Conservation (phyloP, 495 filamentous ascomycete genomes). For the Entonaema liquescens region DNA sequence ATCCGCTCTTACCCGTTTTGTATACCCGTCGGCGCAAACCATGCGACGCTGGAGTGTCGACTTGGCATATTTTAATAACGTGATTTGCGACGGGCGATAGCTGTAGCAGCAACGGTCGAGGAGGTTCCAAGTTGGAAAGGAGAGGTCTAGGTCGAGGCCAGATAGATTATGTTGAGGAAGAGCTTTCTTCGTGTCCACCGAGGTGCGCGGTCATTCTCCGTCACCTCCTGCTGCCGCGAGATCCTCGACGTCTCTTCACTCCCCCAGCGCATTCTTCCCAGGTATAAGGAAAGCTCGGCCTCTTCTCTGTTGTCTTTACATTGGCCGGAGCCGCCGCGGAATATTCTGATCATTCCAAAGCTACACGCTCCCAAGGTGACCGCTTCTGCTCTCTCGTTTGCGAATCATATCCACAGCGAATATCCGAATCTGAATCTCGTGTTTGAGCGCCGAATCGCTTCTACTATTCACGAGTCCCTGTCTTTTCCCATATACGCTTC, state of each 20-base stretch:
- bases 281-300: conserved; percentile 55
- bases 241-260: conserved; percentile 62
- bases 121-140: background rate
- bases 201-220: conserved; percentile 55
- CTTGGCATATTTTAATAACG: background rate
- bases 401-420: conserved; percentile 78
- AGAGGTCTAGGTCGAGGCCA: background rate
- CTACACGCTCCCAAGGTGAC: conserved; percentile 75
- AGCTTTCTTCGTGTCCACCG: background rate
- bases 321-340: conserved; percentile 90
- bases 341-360: conserved; percentile 91
- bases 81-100: background rate
- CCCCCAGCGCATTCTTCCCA: conserved; percentile 62
- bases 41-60: conserved; percentile 24
- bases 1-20: conserved; percentile 7
- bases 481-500: conserved; percentile 80
- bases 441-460: conserved; percentile 79
- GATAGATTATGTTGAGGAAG: conserved; percentile 18
- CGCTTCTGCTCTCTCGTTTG: conserved; percentile 77
- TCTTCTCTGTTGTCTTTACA: conserved; percentile 78
- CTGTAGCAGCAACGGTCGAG: conserved; percentile 2
- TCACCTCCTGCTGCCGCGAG: conserved; percentile 49
- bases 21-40: background rate
- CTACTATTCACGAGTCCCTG: conserved; percentile 75
- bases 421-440: conserved; percentile 85